phyloP scores from a whole-genome alignment of 2,329 filamentous ascomycete species.

The Endoconidiophora laricicola region DNA sequence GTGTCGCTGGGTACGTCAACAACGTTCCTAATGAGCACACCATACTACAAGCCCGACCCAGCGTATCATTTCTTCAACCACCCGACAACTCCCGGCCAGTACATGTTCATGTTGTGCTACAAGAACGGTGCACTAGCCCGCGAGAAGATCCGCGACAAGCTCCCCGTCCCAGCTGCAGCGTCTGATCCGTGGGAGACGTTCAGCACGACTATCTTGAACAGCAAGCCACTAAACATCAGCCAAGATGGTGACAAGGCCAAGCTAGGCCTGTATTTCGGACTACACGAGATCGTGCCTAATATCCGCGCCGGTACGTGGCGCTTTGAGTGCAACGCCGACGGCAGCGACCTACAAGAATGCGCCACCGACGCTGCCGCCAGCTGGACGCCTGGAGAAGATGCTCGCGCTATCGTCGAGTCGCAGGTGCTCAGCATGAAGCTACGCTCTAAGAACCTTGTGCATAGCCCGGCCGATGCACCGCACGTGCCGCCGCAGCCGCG shows the following conservation, averaged over 20 bases:
- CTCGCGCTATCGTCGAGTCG: slow-evolving; percentile 80
- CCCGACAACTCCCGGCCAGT: slow-evolving; percentile 73
- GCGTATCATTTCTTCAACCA: slow-evolving; percentile 98
- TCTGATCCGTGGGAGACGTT: slow-evolving; percentile 59
- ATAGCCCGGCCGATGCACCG: slow-evolving; percentile 25
- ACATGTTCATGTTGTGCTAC: slow-evolving; percentile 99
- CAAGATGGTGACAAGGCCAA: slow-evolving; percentile 45
- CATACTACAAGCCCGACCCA: slow-evolving; percentile 76
- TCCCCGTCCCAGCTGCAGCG: slow-evolving; percentile 29
- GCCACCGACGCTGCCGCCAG: slow-evolving; percentile 19
- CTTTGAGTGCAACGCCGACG: slow-evolving; percentile 45
- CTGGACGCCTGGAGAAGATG: slow-evolving; percentile 50
- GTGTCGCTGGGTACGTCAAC: slow-evolving; percentile 90
- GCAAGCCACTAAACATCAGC: slow-evolving; percentile 51
- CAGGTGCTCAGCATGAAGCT: slow-evolving; percentile 84
- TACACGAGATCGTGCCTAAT: slow-evolving; percentile 91
- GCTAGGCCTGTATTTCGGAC: slow-evolving; percentile 84
- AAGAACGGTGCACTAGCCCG: slow-evolving; percentile 93
- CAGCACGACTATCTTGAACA: slow-evolving; percentile 53
- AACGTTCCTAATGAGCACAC: slow-evolving; percentile 93
- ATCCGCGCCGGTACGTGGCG: slow-evolving; percentile 75
- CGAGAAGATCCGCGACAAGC: slow-evolving; percentile 70
- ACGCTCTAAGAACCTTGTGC: slow-evolving; percentile 62
- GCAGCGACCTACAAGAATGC: slow-evolving; percentile 28
- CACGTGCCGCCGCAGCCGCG: slow-evolving; percentile 66